Evolutionary conservation across 768 basidiomycete species (phyloP).

Genomic region (Rhizopogon sp.): DNA sequence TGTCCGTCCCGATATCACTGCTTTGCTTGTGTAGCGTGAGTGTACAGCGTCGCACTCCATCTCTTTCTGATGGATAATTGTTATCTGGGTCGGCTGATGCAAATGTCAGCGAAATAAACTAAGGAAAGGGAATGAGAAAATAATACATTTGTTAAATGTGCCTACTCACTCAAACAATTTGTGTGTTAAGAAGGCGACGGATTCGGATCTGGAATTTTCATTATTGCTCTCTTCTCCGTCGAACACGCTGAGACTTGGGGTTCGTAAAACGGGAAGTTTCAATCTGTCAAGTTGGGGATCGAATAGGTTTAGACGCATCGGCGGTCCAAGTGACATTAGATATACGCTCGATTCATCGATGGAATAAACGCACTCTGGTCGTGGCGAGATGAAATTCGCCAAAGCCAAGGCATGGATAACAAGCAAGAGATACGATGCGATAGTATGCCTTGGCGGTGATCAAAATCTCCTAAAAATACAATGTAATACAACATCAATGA

Average conservation of each 20-base stretch:
- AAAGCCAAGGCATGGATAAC: constrained; percentile 42
- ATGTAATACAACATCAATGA: not conserved
- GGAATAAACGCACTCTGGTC: constrained; percentile 12
- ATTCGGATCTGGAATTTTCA: constrained; percentile 24
- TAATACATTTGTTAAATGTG: constrained; percentile 37
- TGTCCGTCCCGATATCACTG: not conserved
- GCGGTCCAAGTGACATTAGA: not conserved
- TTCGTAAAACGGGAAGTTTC: constrained; percentile 42
- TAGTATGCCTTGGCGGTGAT: constrained; percentile 20
- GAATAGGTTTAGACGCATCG: constrained; percentile 46
- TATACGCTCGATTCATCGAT: not conserved
- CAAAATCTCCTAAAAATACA: not conserved
- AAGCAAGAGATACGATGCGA: constrained; percentile 50
- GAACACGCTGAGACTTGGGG: constrained; percentile 14
- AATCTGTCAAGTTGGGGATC: constrained; percentile 53
- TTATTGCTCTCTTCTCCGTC: constrained; percentile 1
- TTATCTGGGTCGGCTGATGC: constrained; percentile 8
- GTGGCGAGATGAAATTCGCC: constrained; percentile 29
- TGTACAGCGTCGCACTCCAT: not conserved
- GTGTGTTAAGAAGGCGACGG: constrained; percentile 37
- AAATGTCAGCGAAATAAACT: constrained; percentile 1
- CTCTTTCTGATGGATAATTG: not conserved
- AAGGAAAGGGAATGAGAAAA: not conserved
- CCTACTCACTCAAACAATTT: constrained; percentile 54
- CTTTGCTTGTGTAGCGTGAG: constrained; percentile 12